Conservation (phyloP, 1,284 basidiomycete genomes). For the Ustilago sp. region DNA sequence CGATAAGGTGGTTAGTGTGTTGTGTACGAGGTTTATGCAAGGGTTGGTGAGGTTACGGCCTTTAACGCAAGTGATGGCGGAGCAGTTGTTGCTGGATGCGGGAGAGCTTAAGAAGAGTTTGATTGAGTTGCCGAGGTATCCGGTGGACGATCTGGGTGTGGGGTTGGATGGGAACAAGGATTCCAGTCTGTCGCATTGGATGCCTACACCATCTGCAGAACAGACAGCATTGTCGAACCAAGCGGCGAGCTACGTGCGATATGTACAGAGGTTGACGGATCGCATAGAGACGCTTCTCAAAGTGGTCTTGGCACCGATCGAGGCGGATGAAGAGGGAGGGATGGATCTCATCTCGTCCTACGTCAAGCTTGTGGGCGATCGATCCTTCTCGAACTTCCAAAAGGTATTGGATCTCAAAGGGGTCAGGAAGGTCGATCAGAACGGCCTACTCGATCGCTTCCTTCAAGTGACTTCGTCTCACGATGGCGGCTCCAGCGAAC, state of each 20-base stretch:
- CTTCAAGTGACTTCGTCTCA: constrained; percentile 77
- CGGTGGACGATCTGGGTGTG: constrained; percentile 40
- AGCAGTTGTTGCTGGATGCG: constrained; percentile 60
- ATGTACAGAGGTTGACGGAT: constrained; percentile 49
- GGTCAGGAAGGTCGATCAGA: constrained; percentile 83
- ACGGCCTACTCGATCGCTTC: constrained; percentile 89
- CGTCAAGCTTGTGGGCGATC: constrained; percentile 55
- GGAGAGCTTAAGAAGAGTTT: constrained; percentile 51
- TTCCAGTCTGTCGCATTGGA: constrained; percentile 39
- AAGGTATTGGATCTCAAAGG: constrained; percentile 93
- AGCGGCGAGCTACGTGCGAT: constrained; percentile 54
- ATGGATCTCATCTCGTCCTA: constrained; percentile 56
- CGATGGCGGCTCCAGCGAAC: background rate
- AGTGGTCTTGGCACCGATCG: constrained; percentile 49
- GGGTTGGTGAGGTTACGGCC: constrained; percentile 61
- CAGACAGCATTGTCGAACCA: constrained; percentile 39
- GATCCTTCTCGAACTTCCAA: constrained; percentile 74
- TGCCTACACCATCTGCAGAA: constrained; percentile 32
- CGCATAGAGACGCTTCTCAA: constrained; percentile 57
- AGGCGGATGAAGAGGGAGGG: constrained; percentile 2
- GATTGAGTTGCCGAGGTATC: constrained; percentile 61
- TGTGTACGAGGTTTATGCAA: constrained; percentile 52
- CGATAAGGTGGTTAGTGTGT: constrained; percentile 60
- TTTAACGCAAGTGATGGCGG: constrained; percentile 42
- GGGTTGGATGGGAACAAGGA: constrained; percentile 25